Evolutionary conservation across 2,329 filamentous ascomycete species (phyloP).

Genomic region (Colletotrichum sp.): DNA sequence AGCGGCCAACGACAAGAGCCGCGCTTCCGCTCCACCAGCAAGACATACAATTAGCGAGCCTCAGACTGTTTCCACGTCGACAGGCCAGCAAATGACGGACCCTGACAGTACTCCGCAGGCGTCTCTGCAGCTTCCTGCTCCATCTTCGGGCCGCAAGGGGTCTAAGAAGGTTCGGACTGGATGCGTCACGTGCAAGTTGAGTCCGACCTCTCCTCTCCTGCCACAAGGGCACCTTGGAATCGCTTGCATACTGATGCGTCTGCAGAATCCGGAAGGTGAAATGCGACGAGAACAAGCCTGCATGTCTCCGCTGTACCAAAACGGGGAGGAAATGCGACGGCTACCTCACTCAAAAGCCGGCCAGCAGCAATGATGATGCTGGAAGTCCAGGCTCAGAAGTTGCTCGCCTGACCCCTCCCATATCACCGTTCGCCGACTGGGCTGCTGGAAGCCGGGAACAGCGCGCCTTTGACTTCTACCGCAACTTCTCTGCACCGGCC

Average conservation of each 20-base stretch:
- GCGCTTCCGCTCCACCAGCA: neutral
- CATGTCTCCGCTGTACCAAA: constrained; percentile 56
- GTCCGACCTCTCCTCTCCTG: constrained; percentile 27
- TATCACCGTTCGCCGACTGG: constrained; percentile 4
- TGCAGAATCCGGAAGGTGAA: constrained; percentile 59
- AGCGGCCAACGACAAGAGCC: neutral
- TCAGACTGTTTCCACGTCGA: neutral
- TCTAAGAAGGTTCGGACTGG: constrained; percentile 53
- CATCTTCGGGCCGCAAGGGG: constrained; percentile 38
- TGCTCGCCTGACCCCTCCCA: constrained; percentile 5
- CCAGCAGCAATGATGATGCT: constrained; percentile 18
- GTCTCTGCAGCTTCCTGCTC: neutral
- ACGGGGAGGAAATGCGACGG: constrained; percentile 64
- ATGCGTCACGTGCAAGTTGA: constrained; percentile 60
- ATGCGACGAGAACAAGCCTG: constrained; percentile 60
- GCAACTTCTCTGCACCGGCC: constrained; percentile 38
- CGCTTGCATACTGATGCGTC: neutral
- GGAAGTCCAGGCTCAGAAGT: constrained; percentile 8
- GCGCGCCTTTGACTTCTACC: constrained; percentile 37
- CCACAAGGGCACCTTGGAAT: neutral
- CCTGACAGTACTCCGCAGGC: neutral
- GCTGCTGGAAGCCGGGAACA: constrained; percentile 12
- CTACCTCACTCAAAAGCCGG: constrained; percentile 39
- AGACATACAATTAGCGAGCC: neutral
- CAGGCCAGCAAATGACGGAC: neutral